Percentiles rank a stretch among this genome's conserved stretches.
phyloP scores from a whole-genome alignment of 2,329 filamentous ascomycete species.

The Talaromyces marneffei region DNA sequence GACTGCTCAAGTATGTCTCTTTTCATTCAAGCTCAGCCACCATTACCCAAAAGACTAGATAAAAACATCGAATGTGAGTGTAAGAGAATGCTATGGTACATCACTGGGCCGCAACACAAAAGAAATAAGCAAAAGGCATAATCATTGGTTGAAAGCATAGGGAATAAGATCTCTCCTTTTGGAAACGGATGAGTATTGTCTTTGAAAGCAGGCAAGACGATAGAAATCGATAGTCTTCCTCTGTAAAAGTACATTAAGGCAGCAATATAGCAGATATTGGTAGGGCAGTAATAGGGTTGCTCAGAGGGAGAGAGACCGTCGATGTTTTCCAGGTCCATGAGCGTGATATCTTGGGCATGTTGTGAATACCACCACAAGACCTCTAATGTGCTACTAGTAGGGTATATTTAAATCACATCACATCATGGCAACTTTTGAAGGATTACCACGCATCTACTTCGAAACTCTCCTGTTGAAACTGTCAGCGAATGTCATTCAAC shows the following conservation, averaged over 20 bases:
- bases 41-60: not conserved
- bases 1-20: not conserved
- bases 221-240: not conserved
- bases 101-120: not conserved
- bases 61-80: not conserved
- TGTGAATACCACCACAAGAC: not conserved
- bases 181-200: not conserved
- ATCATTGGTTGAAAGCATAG: not conserved
- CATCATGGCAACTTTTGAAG: not conserved
- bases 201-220: not conserved
- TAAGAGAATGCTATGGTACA: constrained; percentile 4
- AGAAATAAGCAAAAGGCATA: not conserved
- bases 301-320: too few species aligned
- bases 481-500: constrained; percentile 28
- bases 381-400: not conserved
- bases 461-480: constrained; percentile 69
- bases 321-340: not conserved
- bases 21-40: not conserved
- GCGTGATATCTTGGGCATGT: not conserved
- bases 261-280: not conserved
- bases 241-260: not conserved
- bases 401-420: not conserved
- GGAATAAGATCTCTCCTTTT: not conserved
- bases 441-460: constrained; percentile 80
- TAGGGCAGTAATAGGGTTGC: not conserved